A percentile compares a stretch with the other conserved stretches of the same genome.
Evolutionary conservation across 2,329 filamentous ascomycete species (phyloP).

Genomic region (Lanzia echinophila): DNA sequence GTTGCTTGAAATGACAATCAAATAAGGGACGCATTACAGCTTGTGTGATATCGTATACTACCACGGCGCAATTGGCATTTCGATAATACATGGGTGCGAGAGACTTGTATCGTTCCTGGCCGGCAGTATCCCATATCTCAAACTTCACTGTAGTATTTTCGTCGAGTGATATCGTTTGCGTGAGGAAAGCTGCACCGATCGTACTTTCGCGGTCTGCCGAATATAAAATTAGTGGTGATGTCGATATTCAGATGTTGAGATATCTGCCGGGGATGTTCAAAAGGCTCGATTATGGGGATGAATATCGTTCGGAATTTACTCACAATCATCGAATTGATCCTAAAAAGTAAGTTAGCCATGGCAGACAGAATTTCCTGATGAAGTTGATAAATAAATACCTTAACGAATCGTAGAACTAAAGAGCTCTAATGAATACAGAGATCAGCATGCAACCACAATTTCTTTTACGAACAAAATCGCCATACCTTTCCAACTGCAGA

Average conservation of each 20-base stretch:
- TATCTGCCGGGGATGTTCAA: background rate
- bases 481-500: conserved; percentile 96
- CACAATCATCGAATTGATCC: conserved; percentile 91
- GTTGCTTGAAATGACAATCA: no score
- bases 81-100: conserved; percentile 99
- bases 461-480: conserved; percentile 6
- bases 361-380: background rate
- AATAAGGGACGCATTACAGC: no score
- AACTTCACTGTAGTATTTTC: conserved; percentile 99
- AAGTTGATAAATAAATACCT: conserved; percentile 56
- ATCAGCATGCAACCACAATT: conserved; percentile 16
- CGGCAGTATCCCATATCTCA: conserved; percentile 98
- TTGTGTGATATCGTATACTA: conserved; percentile 99
- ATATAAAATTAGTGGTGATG: background rate
- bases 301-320: background rate
- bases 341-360: conserved; percentile 33
- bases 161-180: conserved; percentile 96
- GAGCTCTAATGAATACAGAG: conserved; percentile 68
- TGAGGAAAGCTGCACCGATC: conserved; percentile 83
- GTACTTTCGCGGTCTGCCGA: conserved; percentile 25
- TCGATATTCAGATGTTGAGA: background rate
- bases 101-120: conserved; percentile 98
- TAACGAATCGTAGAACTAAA: conserved; percentile 95
- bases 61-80: conserved; percentile 98
- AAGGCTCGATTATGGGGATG: background rate